Base-by-base conservation (phyloP, 495 filamentous ascomycete species). In the Penicillium tannophilum region DNA sequence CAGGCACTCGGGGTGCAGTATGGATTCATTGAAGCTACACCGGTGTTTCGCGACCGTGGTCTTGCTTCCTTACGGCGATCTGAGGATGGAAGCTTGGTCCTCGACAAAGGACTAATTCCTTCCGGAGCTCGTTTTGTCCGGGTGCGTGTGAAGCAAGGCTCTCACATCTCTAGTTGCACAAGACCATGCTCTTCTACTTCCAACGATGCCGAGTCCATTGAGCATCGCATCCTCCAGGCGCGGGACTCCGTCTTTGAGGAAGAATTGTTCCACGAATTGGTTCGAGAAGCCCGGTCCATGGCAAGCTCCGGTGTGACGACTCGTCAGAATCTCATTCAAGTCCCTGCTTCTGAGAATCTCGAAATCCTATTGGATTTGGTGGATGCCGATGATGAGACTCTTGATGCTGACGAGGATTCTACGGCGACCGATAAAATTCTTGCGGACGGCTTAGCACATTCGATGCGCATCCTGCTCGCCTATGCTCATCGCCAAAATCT, bases 251-350 rank as follows among this genome's bases (percentile, higher is more conserved):
- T 96, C 2, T 97, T 90, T 66, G 89, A 93, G 54, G 88, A 96
- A 65, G 95, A 99, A 67, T 73, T 99, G n/a, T 96, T 92, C 80
- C 86, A 96, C 60, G 94, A 98, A 71, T 71, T 99, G 20, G 85
- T 87, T 48, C 83, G 89, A 11, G 95, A 99, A 73, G 87, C 89
- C 2, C 86, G 91, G 6, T 74, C 80, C 0, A 74, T 95, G 39
- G 79, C 84, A 10, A 82, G 82, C 43, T 84, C 86, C 23, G 82
- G 86, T 9, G 86, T 97, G 11, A 84, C 80, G 16, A 78, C 85
- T 5, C 76, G 79, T 28, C 80, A 83, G 30, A 84, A 82, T 54
- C 75, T 77, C 43, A 77, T 88, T 43, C 83, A 70, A n/a, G 83
- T 86, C 62, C 75, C 82, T n/a, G 66, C 82, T 3, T 76, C 80